Conservation (phyloP, 176 grass and related monocot species). For the Eragrostis curvula region DNA sequence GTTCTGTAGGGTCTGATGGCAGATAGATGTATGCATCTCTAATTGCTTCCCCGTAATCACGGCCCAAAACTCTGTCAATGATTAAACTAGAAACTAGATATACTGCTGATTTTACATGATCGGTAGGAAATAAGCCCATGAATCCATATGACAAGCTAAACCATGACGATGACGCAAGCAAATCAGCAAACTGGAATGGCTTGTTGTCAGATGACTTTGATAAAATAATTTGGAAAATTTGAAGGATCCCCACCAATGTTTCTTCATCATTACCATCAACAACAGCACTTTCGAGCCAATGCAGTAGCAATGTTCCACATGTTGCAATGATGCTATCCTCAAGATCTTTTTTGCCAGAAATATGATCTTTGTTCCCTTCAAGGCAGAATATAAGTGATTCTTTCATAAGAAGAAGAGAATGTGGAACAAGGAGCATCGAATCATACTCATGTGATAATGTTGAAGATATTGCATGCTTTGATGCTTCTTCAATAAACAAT, state of each 20-base stretch:
- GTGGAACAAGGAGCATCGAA: conserved; percentile 46
- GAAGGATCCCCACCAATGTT: conserved; percentile 66
- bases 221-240: conserved; percentile 86
- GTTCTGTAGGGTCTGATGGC: conserved; percentile 78
- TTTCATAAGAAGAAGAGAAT: conserved; percentile 83
- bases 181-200: conserved; percentile 61
- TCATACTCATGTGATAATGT: conserved; percentile 53
- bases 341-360: conserved; percentile 52
- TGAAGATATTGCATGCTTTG: conserved; percentile 64
- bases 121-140: conserved; percentile 82
- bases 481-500: conserved; percentile 70
- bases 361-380: conserved; percentile 47
- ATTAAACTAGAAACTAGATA: conserved; percentile 75
- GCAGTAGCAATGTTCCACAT: conserved; percentile 71
- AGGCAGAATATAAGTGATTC: conserved; percentile 69
- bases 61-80: conserved; percentile 69
- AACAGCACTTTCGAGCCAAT: conserved; percentile 69
- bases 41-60: conserved; percentile 75
- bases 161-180: conserved; percentile 74
- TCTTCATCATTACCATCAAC: conserved; percentile 73
- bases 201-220: conserved; percentile 59
- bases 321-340: conserved; percentile 72
- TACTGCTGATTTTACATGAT: conserved; percentile 76
- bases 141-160: conserved; percentile 88
- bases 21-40: conserved; percentile 77